These are phyloP conservation scores for Aurantiochytrium sp. DNA, from an alignment of 108 stramenopile species.

Conservation along the genomic window DNA sequence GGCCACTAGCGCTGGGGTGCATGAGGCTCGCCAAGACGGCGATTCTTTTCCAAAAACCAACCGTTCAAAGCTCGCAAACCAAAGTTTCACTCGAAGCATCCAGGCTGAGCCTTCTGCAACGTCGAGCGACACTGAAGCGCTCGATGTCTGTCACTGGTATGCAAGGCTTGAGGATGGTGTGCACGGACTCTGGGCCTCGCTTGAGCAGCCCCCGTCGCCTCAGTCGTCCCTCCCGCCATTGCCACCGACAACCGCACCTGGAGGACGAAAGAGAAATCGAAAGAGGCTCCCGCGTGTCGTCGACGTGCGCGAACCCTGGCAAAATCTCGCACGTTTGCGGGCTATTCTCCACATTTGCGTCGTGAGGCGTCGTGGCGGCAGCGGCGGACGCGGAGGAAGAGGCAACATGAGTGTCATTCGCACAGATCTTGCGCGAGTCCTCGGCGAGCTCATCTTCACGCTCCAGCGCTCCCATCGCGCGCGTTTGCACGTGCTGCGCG, in stretches of 20 bases:
- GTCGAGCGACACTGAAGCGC: neutral
- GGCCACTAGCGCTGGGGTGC: too few relatives aligned
- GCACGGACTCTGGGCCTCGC: neutral
- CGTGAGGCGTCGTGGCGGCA: neutral
- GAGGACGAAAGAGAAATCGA: neutral
- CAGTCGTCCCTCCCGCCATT: too few relatives aligned
- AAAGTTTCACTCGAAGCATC: too few relatives aligned
- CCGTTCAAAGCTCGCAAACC: too few relatives aligned
- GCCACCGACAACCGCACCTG: too few relatives aligned
- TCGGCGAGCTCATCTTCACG: neutral
- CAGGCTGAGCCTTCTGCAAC: neutral
- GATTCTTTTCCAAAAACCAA: too few relatives aligned
- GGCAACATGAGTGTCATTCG: neutral
- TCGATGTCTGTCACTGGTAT: neutral
- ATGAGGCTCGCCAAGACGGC: too few relatives aligned
- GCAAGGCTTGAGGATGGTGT: neutral
- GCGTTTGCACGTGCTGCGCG: neutral
- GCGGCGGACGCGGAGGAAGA: neutral
- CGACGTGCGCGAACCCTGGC: neutral
- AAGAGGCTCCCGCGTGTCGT: neutral
- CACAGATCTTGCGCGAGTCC: neutral
- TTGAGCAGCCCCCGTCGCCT: neutral
- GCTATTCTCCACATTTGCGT: neutral
- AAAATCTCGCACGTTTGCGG: neutral
- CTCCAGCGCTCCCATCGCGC: neutral